Evolutionary conservation across 495 filamentous ascomycete species (phyloP), one percentile per base, ranked within the genome.

Genomic region (Beverwykella pulmonaria): DNA sequence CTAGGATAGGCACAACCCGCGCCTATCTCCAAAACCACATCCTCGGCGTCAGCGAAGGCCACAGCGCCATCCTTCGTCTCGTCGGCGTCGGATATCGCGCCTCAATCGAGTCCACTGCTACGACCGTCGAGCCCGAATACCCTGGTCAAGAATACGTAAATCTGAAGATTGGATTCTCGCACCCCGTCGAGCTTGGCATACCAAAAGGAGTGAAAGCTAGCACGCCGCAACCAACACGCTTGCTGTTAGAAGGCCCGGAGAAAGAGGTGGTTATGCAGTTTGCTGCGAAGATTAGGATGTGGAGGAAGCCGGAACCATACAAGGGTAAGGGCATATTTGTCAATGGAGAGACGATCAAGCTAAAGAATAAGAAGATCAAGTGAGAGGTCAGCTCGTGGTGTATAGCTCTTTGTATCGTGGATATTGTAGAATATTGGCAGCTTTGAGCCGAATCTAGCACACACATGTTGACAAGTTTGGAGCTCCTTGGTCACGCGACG

Each of bases 261-360:
- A 93, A 90, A 80, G 85, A 92, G 69, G 81, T 87, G 47, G 87
- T 98, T 65, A 93, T 90, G 80, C 84, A 89, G 67, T 96, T 97
- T 75, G 95, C 94, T 23, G 93, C 95, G 1, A 82, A 86, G 73
- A 93, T 98, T 63, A 80, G 91, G 61, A 84, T 79, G 73, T 98
- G 94, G 94, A 87, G 95, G 77, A 82, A 81, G 65, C 94, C 94
- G 41, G 94, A 98, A 78, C 94, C 95, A 54, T 98, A 98, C 79
- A 98, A 98, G 87, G 94, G 94, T 58, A 97, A 98, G 86, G 94
- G 94, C 73, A 97, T 98, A 67, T 98, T 98, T 71, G 85, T 98
- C 62, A 93, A 97, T 75, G 90, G 91, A 53, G 93, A 98, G 83
- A 97, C 92, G 3, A 97, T 98, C 82, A 93, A 88, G 84, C 77